Base-by-base conservation (phyloP, 768 basidiomycete genomes). In the Lactarius evosmus region DNA sequence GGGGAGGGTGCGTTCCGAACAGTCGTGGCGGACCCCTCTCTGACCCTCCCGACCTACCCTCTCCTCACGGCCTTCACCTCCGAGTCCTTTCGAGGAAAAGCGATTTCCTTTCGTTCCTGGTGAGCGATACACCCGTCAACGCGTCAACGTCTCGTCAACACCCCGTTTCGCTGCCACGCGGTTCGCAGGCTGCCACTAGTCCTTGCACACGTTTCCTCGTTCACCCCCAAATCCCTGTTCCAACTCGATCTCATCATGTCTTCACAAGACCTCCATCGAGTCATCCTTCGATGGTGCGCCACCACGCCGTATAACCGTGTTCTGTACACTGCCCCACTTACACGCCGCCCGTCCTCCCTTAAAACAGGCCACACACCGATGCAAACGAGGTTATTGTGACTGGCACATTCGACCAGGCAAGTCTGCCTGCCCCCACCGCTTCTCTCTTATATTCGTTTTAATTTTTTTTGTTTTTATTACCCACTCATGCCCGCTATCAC, bases 361-460 rank as follows among this genome's bases (percentile, higher is more conserved):
- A 61, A 69, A 64, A 69, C 54, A 69, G 68, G 68, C 68, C 68
- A 22, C 34, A 62, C 49, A 51, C 52, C 2, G 62, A 69, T 46
- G 68, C 68, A 14, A 62, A 67, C 16, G 66, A 69, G 49, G 68
- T 67, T 40, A 57, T 62, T 11, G 68, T 69, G 36, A 67, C 68
- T 44, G 68, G 68, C 17, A 69, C 68, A 12, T 69, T 69, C 49
- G 68, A 69, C 68, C 38, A 67, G 66, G 68, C 66, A 62, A 69
- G 68, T 67, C 53, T 36, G 27, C 53, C 50, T 7, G n/a, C 19
- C 29, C 53, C 36, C 3, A 51, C 27, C 22, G 12, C n/a, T n/a
- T 58, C 3, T 33, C 16, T 46, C 61, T 53, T 32, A 34, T 32
- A n/a, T 27, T 30, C 44, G 6, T 40, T 41, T 25, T 44, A 33